These are phyloP conservation scores for Uromyces viciae-fabae DNA, from an alignment of 1,284 basidiomycete genomes.

Conservation along the genomic window DNA sequence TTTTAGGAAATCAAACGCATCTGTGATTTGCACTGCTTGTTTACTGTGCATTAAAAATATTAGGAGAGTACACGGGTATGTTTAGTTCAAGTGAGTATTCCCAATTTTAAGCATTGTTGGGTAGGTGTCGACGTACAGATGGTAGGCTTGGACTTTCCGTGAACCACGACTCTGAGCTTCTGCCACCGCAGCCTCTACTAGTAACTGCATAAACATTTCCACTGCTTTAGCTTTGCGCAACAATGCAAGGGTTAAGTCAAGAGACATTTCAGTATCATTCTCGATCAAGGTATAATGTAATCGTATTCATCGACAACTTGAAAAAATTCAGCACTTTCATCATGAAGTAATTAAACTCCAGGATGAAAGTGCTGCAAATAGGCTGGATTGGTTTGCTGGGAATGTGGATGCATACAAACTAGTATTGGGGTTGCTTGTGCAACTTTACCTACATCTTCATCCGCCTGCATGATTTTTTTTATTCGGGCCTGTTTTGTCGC, in stretches of 20 bases:
- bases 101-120: not conserved
- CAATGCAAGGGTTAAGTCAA: too few species aligned
- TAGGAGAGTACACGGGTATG: not conserved
- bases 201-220: constrained; percentile 83
- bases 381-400: not conserved
- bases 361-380: not conserved
- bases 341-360: not conserved
- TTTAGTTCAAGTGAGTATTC: constrained; percentile 1
- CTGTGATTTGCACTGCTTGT: constrained; percentile 80
- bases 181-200: constrained; percentile 78
- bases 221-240: constrained; percentile 98
- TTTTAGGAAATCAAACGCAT: constrained; percentile 90
- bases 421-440: constrained; percentile 94
- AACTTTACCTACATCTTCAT: constrained; percentile 98
- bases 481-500: constrained; percentile 67
- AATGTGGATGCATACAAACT: constrained; percentile 67
- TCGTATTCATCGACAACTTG: too few species aligned
- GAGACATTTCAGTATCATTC: too few species aligned
- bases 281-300: too few species aligned
- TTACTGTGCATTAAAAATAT: constrained; percentile 63
- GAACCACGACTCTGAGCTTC: constrained; percentile 76
- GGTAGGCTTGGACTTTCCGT: constrained; percentile 88
- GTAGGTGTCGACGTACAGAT: constrained; percentile 67
- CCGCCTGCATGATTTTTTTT: constrained; percentile 99
- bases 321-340: too few species aligned